These are phyloP conservation scores for Ceratocystis lukuohia DNA, from an alignment of 2,329 filamentous ascomycete species.

Conservation along the genomic window DNA sequence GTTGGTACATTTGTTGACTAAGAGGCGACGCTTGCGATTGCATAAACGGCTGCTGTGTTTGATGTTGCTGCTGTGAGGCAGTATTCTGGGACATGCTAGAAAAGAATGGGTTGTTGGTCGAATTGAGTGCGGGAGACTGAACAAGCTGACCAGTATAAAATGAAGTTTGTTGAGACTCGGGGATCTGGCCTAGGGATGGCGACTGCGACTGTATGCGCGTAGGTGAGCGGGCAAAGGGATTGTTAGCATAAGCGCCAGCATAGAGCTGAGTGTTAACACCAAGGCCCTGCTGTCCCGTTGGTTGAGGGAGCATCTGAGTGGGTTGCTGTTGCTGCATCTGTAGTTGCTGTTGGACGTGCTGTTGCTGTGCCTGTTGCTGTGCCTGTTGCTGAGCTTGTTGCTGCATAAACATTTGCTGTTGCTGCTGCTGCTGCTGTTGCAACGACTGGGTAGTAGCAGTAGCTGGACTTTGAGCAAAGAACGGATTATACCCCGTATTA, in stretches of 20 bases:
- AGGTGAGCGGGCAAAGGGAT: conserved; percentile 39
- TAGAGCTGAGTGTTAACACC: conserved; percentile 30
- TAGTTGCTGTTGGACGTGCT: conserved; percentile 10
- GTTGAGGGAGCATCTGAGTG: conserved; percentile 7
- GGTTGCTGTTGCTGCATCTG: conserved; percentile 14
- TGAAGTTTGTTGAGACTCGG: conserved; percentile 35
- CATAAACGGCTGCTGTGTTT: conserved; percentile 13
- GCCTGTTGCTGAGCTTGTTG: conserved; percentile 32
- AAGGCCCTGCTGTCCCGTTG: conserved; percentile 27
- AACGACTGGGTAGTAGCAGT: background rate
- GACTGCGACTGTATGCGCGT: conserved; percentile 40
- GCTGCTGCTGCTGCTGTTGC: conserved; percentile 2
- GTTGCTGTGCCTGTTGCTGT: conserved; percentile 1
- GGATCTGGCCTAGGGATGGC: conserved; percentile 37
- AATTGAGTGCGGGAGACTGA: conserved; percentile 9
- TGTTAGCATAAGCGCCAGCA: conserved; percentile 29
- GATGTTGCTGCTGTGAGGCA: conserved; percentile 24
- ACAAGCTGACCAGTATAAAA: conserved; percentile 26
- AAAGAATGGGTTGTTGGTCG: conserved; percentile 29
- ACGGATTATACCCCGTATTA: conserved; percentile 17
- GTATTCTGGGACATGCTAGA: conserved; percentile 22
- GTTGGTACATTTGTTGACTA: conserved; percentile 22
- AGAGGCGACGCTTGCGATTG: conserved; percentile 7
- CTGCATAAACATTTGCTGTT: conserved; percentile 26
- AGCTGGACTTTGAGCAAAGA: conserved; percentile 9